Conservation (phyloP, 768 basidiomycete species). For the Porphyrellus cyaneotinctus region DNA sequence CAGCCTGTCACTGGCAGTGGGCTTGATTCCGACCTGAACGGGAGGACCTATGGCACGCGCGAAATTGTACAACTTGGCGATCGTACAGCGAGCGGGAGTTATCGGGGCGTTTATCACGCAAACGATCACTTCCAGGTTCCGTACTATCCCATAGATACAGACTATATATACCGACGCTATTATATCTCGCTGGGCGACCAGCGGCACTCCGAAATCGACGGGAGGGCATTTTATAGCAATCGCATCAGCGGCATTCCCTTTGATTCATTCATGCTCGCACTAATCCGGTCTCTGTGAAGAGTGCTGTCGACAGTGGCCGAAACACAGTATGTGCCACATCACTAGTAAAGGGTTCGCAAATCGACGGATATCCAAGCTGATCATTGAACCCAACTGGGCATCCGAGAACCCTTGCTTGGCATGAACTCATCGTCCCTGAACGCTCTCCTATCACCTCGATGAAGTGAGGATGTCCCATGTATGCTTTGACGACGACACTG, state of each 20-base stretch:
- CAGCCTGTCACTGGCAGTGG: constrained; percentile 23
- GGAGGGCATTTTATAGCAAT: constrained; percentile 49
- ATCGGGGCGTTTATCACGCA: constrained; percentile 32
- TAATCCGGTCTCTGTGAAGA: constrained; percentile 45
- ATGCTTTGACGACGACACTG: not conserved
- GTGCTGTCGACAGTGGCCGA: too few species aligned
- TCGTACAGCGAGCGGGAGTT: constrained; percentile 27
- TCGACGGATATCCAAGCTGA: not conserved
- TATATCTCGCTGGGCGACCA: constrained; percentile 58
- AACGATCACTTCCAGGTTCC: constrained; percentile 50
- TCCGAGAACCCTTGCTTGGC: constrained; percentile 61
- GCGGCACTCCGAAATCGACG: constrained; percentile 59
- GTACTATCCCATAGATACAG: constrained; percentile 54
- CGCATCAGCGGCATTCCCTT: constrained; percentile 61
- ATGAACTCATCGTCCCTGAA: constrained; percentile 46
- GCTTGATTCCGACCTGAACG: constrained; percentile 17
- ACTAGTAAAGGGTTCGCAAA: too few species aligned
- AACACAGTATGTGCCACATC: constrained; percentile 49
- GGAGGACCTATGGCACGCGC: constrained; percentile 45
- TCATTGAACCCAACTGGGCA: too few species aligned
- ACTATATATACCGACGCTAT: constrained; percentile 43
- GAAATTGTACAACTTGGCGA: constrained; percentile 50
- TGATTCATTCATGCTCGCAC: constrained; percentile 56
- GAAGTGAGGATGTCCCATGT: constrained; percentile 35
- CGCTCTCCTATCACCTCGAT: constrained; percentile 45